phyloP scores from a whole-genome alignment of 1,284 basidiomycete genomes.

The Cutaneotrichosporon curvatum region DNA sequence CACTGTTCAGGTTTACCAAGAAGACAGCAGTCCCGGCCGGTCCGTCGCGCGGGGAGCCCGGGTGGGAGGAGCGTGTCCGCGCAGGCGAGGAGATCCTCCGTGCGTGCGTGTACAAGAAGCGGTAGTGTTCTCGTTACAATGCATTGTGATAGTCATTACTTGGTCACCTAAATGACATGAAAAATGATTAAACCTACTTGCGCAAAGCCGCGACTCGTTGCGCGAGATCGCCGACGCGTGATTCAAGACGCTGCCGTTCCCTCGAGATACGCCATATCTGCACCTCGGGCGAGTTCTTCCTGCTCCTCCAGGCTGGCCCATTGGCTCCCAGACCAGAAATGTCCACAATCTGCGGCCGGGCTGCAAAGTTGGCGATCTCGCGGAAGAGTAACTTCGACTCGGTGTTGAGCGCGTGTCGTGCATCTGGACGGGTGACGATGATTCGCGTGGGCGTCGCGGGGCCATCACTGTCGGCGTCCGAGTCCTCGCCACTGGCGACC shows the following conservation, averaged over 20 bases:
- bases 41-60: conserved; percentile 50
- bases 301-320: conserved; percentile 59
- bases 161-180: neutral
- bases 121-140: conserved; percentile 50
- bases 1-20: conserved; percentile 77
- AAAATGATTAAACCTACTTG: neutral
- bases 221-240: conserved; percentile 59
- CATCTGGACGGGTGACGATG: conserved; percentile 31
- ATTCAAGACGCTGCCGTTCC: conserved; percentile 62
- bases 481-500: conserved; percentile 6
- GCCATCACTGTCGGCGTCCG: conserved; percentile 13
- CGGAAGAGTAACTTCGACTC: conserved; percentile 75
- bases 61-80: conserved; percentile 58
- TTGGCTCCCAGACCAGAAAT: conserved; percentile 51
- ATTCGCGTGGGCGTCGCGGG: conserved; percentile 14
- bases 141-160: too few species aligned
- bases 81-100: conserved; percentile 64
- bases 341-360: conserved; percentile 72
- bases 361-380: conserved; percentile 72
- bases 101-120: conserved; percentile 93
- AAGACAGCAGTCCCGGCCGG: conserved; percentile 48
- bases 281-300: conserved; percentile 66
- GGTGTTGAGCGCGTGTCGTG: conserved; percentile 60
- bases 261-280: conserved; percentile 68
- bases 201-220: conserved; percentile 17